Base-by-base conservation (phyloP, 2,329 filamentous ascomycete species). In the Myriosclerotinia duriaeana region DNA sequence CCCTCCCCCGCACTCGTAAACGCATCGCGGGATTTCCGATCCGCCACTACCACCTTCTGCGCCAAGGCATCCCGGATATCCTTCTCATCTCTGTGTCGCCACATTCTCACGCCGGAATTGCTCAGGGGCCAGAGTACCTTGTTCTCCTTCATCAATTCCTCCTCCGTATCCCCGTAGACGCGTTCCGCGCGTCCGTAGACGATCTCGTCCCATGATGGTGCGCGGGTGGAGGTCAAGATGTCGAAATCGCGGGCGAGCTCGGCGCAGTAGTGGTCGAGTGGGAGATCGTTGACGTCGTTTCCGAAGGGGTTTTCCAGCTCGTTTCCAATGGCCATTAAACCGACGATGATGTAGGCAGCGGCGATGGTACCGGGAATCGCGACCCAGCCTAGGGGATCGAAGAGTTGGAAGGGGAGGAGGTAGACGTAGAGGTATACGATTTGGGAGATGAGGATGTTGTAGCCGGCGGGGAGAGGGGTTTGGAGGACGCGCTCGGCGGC, bases 291-390 rank as follows among this genome's bases (percentile, higher is more conserved):
- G 72, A 93, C 91, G 70, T 95, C 91, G 70, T 87, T 83, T 66
- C 91, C 91, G 76, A 95, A 95, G 7, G 91, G 91, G 74, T 95
- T 92, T 77, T 95, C 91, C 70, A 95, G 90, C 78, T 95, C 91
- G 69, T 87, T 86, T 50, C 91, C 91, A 73, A 94, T 94, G 69
- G 85, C 82, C 5, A 86, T 84, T 55, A 95, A 86, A 34, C 90
- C 90, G 68, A 95, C 85, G 76, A 95, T 94, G 71, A 95, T 94
- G 78, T 94, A 94, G 3, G 89, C 87, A 3, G 88, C 89, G 5
- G 81, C 83, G 20, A 93, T 80, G 54, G 88, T 89, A 44, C 87
- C 91, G 0, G 91, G 91, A 70, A 95, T 93, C 15, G 91, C 89
- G 70, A 93, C 83, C 88, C 89, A 95, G 9, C 78, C 72, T 0